phyloP scores from a whole-genome alignment of 2,329 filamentous ascomycete species.

The Arthrobotrys sinensis region DNA sequence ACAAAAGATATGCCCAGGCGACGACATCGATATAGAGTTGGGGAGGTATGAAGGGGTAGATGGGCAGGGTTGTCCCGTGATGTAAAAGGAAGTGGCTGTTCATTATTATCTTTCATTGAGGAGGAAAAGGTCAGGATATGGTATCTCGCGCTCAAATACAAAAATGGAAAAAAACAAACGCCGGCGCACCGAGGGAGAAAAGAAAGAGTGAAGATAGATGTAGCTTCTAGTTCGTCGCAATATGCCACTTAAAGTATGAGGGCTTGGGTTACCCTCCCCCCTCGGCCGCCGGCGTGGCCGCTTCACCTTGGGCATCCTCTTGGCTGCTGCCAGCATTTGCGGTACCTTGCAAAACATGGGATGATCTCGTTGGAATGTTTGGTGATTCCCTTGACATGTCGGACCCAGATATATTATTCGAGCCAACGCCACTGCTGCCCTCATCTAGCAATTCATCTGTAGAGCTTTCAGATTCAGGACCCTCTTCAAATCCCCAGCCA shows the following conservation, averaged over 20 bases:
- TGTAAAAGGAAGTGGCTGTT: neutral
- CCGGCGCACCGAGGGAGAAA: constrained; percentile 44
- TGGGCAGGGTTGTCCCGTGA: neutral
- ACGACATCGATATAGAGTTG: neutral
- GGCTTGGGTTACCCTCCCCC: neutral
- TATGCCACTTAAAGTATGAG: constrained; percentile 22
- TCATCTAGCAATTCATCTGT: constrained; percentile 51
- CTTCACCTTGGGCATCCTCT: constrained; percentile 32
- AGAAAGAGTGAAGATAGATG: constrained; percentile 53
- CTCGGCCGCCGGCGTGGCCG: neutral
- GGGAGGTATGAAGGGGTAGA: neutral
- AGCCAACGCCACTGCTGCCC: constrained; percentile 38
- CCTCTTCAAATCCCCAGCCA: constrained; percentile 72
- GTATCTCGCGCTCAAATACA: constrained; percentile 60
- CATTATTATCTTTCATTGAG: constrained; percentile 22
- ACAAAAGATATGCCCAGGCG: neutral
- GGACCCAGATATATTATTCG: constrained; percentile 41
- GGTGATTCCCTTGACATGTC: constrained; percentile 43
- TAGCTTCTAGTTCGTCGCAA: neutral
- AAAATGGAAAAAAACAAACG: constrained; percentile 33
- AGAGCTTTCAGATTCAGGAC: constrained; percentile 41
- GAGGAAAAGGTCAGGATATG: constrained; percentile 42
- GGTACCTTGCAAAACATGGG: constrained; percentile 19
- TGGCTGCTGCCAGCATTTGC: constrained; percentile 25
- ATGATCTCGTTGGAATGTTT: constrained; percentile 42